Evolutionary conservation across 202 grass and related monocot species (phyloP), one percentile per base, ranked within the genome.

Genomic region (Zoysia matrella): DNA sequence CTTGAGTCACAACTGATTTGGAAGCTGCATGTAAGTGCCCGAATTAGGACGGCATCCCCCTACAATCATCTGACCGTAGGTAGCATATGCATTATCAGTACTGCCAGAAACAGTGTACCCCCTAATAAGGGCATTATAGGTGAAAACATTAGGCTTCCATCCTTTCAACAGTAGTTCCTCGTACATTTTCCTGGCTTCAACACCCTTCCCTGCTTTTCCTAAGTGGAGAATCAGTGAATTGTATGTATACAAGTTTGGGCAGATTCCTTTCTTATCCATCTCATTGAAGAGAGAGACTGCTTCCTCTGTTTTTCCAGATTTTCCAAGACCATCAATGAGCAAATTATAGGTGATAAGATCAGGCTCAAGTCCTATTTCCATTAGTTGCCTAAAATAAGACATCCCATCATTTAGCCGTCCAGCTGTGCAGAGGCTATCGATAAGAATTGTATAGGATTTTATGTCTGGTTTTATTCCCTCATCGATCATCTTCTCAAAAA

Each of bases 321-420:
- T 91, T 11, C 92, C 90, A 36, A 98, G 87, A 8, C 91, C 91
- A 46, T 95, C 89, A 63, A 93, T 98, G 67, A 98, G 83, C 65
- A 98, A 79, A 88, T 98, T 98, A 74, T 95, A 95, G 60, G 87
- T 86, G 42, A 95, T 85, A 71, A 98, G 87, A 84, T 95, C 96
- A 53, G 85, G 90, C 75, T 93, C 89, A 82, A 98, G 68, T 45
- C 92, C 96, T 48, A 58, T 66, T 49, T 82, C 80, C 47, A 77
- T 18, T 22, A 95, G 52, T 78, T 93, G 83, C 40, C 89, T 70
- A 67, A 98, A 98, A 80, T 95, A 93, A 83, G 61, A 85, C 65
- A 93, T 14, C 50, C 90, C 89, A 60, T 93, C 88, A 51, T 98
- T 83, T 79, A 82, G 85, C 77, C 78, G 86, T 72, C 90, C 88